Evolutionary conservation across 2,329 filamentous ascomycete species (phyloP).

Genomic region (Colletotrichum kahawae): DNA sequence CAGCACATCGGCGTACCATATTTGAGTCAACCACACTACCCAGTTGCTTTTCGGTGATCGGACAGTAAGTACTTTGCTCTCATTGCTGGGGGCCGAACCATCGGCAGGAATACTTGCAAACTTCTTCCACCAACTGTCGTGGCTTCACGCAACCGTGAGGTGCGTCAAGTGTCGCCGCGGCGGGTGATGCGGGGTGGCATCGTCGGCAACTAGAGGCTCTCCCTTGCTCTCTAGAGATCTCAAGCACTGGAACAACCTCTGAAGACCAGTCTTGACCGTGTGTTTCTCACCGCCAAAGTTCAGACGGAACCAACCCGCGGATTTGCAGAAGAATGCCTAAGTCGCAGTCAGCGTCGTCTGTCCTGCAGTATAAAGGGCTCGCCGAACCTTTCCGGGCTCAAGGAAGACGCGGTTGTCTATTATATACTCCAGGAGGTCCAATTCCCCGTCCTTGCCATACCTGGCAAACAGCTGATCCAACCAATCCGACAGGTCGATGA

Average conservation of each 20-base stretch:
- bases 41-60: too few species aligned
- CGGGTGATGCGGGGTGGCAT: neutral
- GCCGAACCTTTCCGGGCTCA: neutral
- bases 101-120: too few species aligned
- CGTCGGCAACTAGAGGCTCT: neutral
- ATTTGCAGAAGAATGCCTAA: neutral
- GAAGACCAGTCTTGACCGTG: neutral
- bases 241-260: neutral
- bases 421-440: neutral
- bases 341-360: neutral
- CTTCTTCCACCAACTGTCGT: too few species aligned
- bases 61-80: too few species aligned
- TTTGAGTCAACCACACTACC: too few species aligned
- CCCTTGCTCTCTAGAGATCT: neutral
- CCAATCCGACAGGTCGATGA: neutral
- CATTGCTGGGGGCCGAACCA: too few species aligned
- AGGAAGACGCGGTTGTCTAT: slow-evolving; percentile 1
- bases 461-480: neutral
- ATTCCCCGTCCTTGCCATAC: neutral
- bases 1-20: too few species aligned
- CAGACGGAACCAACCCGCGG: neutral
- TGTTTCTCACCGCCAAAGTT: slow-evolving; percentile 2
- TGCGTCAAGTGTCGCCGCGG: neutral
- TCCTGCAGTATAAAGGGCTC: neutral
- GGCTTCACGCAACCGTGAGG: neutral